Evolutionary conservation across 1,284 basidiomycete species (phyloP).

Genomic region (Marasmius sp.): DNA sequence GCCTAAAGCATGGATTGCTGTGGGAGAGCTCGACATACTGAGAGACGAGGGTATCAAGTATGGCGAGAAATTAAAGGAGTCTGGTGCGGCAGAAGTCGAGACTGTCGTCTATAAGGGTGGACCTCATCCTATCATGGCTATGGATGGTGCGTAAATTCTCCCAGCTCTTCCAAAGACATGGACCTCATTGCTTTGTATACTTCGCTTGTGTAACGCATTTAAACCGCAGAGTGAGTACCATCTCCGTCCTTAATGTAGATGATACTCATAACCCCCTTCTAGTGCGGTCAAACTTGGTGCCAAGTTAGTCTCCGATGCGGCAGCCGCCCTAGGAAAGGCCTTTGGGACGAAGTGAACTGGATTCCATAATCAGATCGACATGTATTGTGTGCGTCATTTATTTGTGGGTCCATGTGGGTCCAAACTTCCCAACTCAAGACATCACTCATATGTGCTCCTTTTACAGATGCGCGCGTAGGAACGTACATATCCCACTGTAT

Average conservation of each 20-base stretch:
- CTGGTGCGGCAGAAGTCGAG: slow-evolving; percentile 52
- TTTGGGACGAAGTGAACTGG: slow-evolving; percentile 25
- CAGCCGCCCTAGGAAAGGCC: slow-evolving; percentile 43
- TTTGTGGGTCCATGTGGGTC: too few species aligned
- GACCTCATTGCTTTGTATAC: background rate
- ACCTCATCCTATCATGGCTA: slow-evolving; percentile 69
- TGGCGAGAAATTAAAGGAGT: slow-evolving; percentile 54
- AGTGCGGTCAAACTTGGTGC: slow-evolving; percentile 52
- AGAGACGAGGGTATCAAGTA: slow-evolving; percentile 67
- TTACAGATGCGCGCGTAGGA: too few species aligned
- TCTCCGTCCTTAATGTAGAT: background rate
- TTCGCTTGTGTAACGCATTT: slow-evolving; percentile 8
- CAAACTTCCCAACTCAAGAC: too few species aligned
- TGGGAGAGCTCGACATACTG: slow-evolving; percentile 68
- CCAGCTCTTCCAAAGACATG: slow-evolving; percentile 14
- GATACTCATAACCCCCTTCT: slow-evolving; percentile 10
- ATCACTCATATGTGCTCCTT: too few species aligned
- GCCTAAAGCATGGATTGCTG: slow-evolving; percentile 61
- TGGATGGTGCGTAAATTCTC: slow-evolving; percentile 53
- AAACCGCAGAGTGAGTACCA: slow-evolving; percentile 1
- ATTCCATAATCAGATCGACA: too few species aligned
- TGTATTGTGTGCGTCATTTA: too few species aligned
- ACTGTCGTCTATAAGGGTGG: slow-evolving; percentile 57
- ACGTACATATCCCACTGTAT: too few species aligned
- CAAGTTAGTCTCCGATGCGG: slow-evolving; percentile 56